A percentile compares a stretch with the other conserved stretches of the same genome.
Conservation (phyloP, 305 asterid species). For the Rubia tinctorum region DNA sequence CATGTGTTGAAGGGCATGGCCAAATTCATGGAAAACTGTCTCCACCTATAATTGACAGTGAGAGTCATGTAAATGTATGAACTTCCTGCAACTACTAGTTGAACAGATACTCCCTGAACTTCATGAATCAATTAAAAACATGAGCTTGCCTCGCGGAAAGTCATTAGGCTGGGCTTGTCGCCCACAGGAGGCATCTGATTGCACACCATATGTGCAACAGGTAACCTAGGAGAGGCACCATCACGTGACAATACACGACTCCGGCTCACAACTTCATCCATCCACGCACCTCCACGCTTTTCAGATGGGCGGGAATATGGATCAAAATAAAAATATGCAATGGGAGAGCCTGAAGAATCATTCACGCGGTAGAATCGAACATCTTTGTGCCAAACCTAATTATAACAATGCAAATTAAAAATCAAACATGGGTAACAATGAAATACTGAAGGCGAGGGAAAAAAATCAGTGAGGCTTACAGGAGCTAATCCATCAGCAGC, state of each 20-base stretch:
- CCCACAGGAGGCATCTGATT: slow-evolving; percentile 99
- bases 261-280: slow-evolving; percentile 93
- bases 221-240: slow-evolving; percentile 83
- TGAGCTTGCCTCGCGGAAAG: slow-evolving; percentile 83
- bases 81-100: not conserved
- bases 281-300: slow-evolving; percentile 99
- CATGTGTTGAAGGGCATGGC: slow-evolving; percentile 99
- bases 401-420: slow-evolving; percentile 13
- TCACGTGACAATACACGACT: slow-evolving; percentile 82
- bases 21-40: slow-evolving; percentile 98
- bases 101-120: not conserved
- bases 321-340: slow-evolving; percentile 90
- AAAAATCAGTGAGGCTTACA: slow-evolving; percentile 36
- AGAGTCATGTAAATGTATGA: not conserved
- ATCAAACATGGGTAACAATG: not conserved
- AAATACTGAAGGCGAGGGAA: slow-evolving; percentile 13
- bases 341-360: slow-evolving; percentile 73
- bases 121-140: not conserved
- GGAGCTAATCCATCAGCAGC: slow-evolving; percentile 93
- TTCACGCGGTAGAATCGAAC: slow-evolving; percentile 86
- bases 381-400: slow-evolving; percentile 90
- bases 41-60: slow-evolving; percentile 56
- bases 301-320: slow-evolving; percentile 99
- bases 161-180: slow-evolving; percentile 98
- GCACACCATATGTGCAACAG: slow-evolving; percentile 98